Percentiles rank a stretch among this genome's conserved stretches.
These are phyloP conservation scores for Mucor mucedo DNA, from an alignment of 371 early-diverging fungal genomes.

Conservation along the genomic window DNA sequence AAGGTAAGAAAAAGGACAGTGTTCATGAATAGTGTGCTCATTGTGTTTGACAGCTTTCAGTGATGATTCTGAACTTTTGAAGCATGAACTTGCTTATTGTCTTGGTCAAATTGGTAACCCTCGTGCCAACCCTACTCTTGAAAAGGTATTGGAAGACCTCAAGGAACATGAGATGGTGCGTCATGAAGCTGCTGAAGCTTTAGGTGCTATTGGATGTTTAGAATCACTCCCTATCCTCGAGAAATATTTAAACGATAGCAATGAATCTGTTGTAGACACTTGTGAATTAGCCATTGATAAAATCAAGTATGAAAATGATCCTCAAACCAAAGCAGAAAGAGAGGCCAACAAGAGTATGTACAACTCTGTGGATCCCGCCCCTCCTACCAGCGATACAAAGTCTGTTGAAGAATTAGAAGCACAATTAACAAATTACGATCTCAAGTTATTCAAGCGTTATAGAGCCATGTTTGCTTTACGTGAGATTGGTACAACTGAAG, in stretches of 20 bases:
- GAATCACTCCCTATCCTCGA: slow-evolving; percentile 73
- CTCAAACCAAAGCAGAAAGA: slow-evolving; percentile 47
- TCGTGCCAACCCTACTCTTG: slow-evolving; percentile 79
- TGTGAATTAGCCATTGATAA: slow-evolving; percentile 94
- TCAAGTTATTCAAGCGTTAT: slow-evolving; percentile 93
- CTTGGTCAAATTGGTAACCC: slow-evolving; percentile 97
- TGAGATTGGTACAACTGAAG: slow-evolving; percentile 85
- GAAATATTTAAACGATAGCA: slow-evolving; percentile 70
- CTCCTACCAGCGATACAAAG: slow-evolving; percentile 68
- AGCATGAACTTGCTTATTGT: slow-evolving; percentile 99
- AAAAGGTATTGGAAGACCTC: slow-evolving; percentile 67
- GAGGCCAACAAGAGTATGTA: slow-evolving; percentile 61
- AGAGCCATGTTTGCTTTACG: slow-evolving; percentile 98
- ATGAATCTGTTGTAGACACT: slow-evolving; percentile 87
- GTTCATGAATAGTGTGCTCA: background rate
- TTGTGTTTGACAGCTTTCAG: slow-evolving; percentile 65
- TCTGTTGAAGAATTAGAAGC: slow-evolving; percentile 68
- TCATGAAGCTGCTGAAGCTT: slow-evolving; percentile 99
- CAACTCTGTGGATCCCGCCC: slow-evolving; percentile 93
- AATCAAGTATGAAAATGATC: slow-evolving; percentile 76
- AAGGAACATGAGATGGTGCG: slow-evolving; percentile 96
- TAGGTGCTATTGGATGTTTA: slow-evolving; percentile 90
- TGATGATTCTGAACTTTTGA: slow-evolving; percentile 92
- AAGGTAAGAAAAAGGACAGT: slow-evolving; percentile 56
- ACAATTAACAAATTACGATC: slow-evolving; percentile 72